Conservation (phyloP, 148 eudicot genomes). For the Fagopyrum esculentum region DNA sequence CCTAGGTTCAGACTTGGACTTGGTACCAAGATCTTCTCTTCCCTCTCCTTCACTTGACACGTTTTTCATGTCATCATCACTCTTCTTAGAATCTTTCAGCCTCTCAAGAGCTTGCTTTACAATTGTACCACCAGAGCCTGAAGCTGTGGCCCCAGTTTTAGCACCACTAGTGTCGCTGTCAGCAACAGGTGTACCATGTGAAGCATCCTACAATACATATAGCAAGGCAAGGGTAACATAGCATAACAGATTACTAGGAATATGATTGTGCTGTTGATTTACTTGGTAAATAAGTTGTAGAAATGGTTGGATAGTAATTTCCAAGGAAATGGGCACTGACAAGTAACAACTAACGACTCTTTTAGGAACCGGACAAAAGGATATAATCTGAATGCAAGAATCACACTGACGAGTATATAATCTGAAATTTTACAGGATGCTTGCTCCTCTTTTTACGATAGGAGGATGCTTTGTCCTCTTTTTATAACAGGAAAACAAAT, state of each 20-base stretch:
- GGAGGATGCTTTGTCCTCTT: no score
- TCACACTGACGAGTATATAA: no score
- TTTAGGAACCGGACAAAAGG: no score
- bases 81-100: conserved; percentile 63
- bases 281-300: neutral
- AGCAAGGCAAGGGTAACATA: neutral
- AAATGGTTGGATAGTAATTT: neutral
- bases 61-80: conserved; percentile 52
- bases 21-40: conserved; percentile 41
- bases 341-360: neutral
- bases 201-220: conserved; percentile 46
- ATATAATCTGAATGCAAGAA: no score
- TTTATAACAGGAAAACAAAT: no score
- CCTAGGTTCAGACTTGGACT: conserved; percentile 41
- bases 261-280: neutral
- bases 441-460: no score
- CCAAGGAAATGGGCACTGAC: neutral
- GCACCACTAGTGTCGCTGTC: conserved; percentile 32
- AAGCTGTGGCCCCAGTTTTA: conserved; percentile 27
- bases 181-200: conserved; percentile 34
- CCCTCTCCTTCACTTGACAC: conserved; percentile 33
- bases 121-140: conserved; percentile 34
- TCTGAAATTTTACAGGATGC: no score
- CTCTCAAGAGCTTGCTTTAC: conserved; percentile 49
- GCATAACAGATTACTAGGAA: neutral